A percentile compares a stretch with the other conserved stretches of the same genome.
Evolutionary conservation across 306 rosid genomes (phyloP).

Genomic region (Malus domestica): ASM211411v1 NC_041803.1:13079501-13080000

Average conservation of each 20-base stretch:
- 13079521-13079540: constrained; percentile 93
- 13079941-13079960: constrained; percentile 67
- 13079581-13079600: constrained; percentile 12
- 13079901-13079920: constrained; percentile 53
- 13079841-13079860: neutral
- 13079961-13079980: constrained; percentile 81
- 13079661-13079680: constrained; percentile 93
- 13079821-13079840: constrained; percentile 13
- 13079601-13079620: constrained; percentile 3
- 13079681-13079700: constrained; percentile 81
- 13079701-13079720: constrained; percentile 78
- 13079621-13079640: constrained; percentile 30
- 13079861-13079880: constrained; percentile 26
- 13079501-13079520: constrained; percentile 69
- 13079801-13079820: constrained; percentile 83
- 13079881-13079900: constrained; percentile 55
- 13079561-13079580: constrained; percentile 89
- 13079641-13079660: constrained; percentile 74
- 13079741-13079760: constrained; percentile 77
- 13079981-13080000: neutral
- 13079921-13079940: constrained; percentile 82
- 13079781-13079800: constrained; percentile 89
- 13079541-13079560: constrained; percentile 59
- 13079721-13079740: constrained; percentile 85
- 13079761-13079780: constrained; percentile 73